A percentile compares a stretch with the other conserved stretches of the same genome.
Evolutionary conservation across 805 yeast species (phyloP).

Genomic region (Metschnikowia santaceciliae): DNA sequence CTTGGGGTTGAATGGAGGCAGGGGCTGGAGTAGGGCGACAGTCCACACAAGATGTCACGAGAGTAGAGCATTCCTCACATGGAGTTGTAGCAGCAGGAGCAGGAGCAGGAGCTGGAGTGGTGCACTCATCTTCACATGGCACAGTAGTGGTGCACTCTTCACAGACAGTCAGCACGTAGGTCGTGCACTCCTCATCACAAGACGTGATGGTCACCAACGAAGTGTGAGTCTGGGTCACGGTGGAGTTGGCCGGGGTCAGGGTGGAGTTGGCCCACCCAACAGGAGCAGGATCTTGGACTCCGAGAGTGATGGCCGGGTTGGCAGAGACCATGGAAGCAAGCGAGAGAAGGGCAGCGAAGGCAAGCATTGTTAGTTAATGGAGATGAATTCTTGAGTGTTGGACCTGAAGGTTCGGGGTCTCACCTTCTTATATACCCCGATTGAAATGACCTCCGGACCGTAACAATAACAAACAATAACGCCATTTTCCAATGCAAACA

Average conservation of each 20-base stretch:
- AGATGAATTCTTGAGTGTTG: neutral
- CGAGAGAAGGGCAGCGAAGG: conserved; percentile 16
- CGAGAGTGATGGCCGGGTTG: conserved; percentile 25
- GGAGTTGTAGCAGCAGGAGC: too few species aligned
- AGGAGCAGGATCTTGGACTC: neutral
- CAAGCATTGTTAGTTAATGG: conserved; percentile 5
- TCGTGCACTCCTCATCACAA: conserved; percentile 17
- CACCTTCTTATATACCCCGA: neutral
- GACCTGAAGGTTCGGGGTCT: neutral
- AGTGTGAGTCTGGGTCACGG: conserved; percentile 18
- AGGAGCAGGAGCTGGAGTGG: neutral
- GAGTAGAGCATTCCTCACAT: neutral
- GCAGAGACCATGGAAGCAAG: conserved; percentile 26
- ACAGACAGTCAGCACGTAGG: conserved; percentile 8
- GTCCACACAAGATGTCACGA: neutral
- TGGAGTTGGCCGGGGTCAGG: conserved; percentile 11
- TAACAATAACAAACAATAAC: too few species aligned
- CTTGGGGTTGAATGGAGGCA: neutral
- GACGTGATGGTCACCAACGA: conserved; percentile 24
- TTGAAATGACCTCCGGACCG: too few species aligned
- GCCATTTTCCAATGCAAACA: too few species aligned
- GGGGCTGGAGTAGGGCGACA: neutral
- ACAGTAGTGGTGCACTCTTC: conserved; percentile 6
- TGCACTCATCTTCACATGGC: conserved; percentile 8
- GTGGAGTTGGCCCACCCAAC: conserved; percentile 7